A percentile compares a stretch with the other conserved stretches of the same genome.
These are phyloP conservation scores for Dalechampia spathulata DNA, from an alignment of 441 rosid genomes.

Conservation along the genomic window DNA sequence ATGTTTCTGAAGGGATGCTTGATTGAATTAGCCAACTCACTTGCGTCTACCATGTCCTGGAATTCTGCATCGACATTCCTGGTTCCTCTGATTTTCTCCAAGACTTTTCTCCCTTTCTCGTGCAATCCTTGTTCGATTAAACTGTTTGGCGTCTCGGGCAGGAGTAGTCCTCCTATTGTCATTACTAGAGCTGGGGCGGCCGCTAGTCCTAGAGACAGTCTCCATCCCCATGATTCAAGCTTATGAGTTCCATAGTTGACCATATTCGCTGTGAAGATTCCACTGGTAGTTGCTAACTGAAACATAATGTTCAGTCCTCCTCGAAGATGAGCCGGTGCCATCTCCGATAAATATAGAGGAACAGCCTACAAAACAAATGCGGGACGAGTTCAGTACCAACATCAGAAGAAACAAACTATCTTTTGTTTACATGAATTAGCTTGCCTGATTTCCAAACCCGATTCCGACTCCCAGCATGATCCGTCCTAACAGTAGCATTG, in stretches of 20 bases:
- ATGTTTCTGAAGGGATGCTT: slow-evolving; percentile 81
- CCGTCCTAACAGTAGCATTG: slow-evolving; percentile 76
- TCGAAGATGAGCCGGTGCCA: slow-evolving; percentile 86
- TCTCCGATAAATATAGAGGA: slow-evolving; percentile 80
- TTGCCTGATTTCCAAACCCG: slow-evolving; percentile 88
- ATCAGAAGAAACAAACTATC: neutral
- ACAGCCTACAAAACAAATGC: slow-evolving; percentile 47
- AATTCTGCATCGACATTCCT: slow-evolving; percentile 61
- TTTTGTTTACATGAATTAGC: neutral
- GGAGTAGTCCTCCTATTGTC: slow-evolving; percentile 61
- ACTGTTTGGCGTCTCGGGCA: slow-evolving; percentile 91
- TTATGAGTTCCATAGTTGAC: slow-evolving; percentile 74
- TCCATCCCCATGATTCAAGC: slow-evolving; percentile 86
- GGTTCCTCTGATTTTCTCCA: slow-evolving; percentile 71
- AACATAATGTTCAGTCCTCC: slow-evolving; percentile 89
- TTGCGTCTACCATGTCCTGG: slow-evolving; percentile 74
- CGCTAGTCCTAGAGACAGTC: slow-evolving; percentile 84
- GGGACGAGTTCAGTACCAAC: neutral
- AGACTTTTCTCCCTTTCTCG: slow-evolving; percentile 49
- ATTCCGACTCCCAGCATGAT: slow-evolving; percentile 90
- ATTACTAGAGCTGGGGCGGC: slow-evolving; percentile 67
- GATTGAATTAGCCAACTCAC: slow-evolving; percentile 69
- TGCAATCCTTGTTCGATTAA: slow-evolving; percentile 53
- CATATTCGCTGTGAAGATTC: slow-evolving; percentile 88
- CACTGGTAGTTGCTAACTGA: slow-evolving; percentile 75